Conservation (phyloP, 2,329 filamentous ascomycete species). For the Penicillium sp. region DNA sequence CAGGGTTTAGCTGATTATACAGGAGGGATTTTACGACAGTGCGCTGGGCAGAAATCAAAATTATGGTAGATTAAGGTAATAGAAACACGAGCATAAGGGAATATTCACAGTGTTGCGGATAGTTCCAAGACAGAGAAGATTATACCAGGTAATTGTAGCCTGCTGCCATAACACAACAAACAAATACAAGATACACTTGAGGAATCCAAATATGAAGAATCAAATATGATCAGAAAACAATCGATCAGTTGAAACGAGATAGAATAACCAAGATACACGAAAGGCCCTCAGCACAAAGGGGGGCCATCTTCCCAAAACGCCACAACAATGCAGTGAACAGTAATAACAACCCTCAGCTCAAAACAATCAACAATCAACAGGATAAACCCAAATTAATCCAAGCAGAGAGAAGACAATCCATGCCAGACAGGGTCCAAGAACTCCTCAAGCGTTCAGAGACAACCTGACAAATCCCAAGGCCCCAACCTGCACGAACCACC, state of each 20-base stretch:
- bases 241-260: conserved; percentile 14
- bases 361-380: conserved; percentile 21
- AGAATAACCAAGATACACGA: conserved; percentile 16
- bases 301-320: conserved; percentile 31
- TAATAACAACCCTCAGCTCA: conserved; percentile 31
- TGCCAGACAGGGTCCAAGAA: neutral
- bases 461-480: neutral
- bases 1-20: neutral
- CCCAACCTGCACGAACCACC: neutral
- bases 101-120: neutral
- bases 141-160: neutral
- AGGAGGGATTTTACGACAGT: neutral
- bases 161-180: neutral
- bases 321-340: conserved; percentile 38
- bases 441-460: neutral
- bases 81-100: neutral
- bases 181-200: neutral
- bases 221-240: conserved; percentile 1
- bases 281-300: conserved; percentile 11
- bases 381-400: conserved; percentile 23
- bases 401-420: neutral
- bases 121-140: neutral
- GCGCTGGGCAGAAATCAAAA: too few species aligned
- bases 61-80: neutral
- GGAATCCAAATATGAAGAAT: neutral